Base-by-base conservation (phyloP, 345 rosid genomes). In the Hibiscus trionum region DNA sequence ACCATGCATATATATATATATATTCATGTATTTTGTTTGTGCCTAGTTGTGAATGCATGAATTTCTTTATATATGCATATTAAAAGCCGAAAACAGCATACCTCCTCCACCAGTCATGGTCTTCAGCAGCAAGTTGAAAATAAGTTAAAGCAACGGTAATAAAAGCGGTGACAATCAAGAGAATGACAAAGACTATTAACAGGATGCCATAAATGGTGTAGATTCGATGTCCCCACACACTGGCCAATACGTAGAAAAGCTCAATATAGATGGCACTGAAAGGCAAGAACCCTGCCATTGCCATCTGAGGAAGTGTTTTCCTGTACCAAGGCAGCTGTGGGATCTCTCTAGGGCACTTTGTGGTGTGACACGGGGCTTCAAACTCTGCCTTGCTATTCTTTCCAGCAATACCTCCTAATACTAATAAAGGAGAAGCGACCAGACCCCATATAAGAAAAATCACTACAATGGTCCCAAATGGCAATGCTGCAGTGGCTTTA, bases 81-180 rank as follows among this genome's bases (percentile, higher is more conserved):
- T 31, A 17, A 57, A 70, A 37, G 53, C 8, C 11, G 1, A 66
- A 2, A 58, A 35, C 11, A 35, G 39, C 76, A 21, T 86, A 86
- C 87, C 89, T 86, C 85, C 85, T 83, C 87, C 87, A 86, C 84
- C 87, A 83, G 66, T 78, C 84, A 64, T 84, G 86, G 71, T 84
- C 87, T 77, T 86, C 89, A 65, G 87, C 83, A 31, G 85, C 86
- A 11, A 84, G 84, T 74, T 84, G 84, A 64, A 86, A 86, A 60
- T 86, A 86, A n/a, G 87, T 86, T 76, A 86, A 72, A 3, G 89
- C 86, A 57, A 86, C 80, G 3, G 82, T 82, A 56, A 86, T 84
- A 33, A 84, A 84, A 44, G 86, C 81, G 19, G 86, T 84, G 65
- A 86, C 86, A 65, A 81, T 83, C 68, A 85, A 69, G 58, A 85